phyloP scores from a whole-genome alignment of 164 flowering plant species.

The Magnolia changhungtana region DNA sequence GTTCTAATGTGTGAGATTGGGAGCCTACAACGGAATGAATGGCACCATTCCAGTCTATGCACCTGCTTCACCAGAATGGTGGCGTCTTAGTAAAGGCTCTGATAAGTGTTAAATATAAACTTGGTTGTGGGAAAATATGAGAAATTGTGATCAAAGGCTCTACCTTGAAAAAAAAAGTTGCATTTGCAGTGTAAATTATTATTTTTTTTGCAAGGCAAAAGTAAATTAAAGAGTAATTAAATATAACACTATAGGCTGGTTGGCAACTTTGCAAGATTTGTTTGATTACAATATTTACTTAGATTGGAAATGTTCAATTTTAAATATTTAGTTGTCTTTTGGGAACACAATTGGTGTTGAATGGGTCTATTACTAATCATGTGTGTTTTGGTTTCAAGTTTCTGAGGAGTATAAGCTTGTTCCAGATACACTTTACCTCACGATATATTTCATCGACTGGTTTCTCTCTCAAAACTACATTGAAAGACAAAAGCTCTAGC shows the following conservation, averaged over 20 bases:
- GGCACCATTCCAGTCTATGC: background rate
- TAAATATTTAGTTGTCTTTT: background rate
- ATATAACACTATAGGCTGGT: too few relatives aligned
- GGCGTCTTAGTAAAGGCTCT: too few relatives aligned
- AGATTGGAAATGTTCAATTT: background rate
- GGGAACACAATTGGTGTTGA: background rate
- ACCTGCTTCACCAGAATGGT: background rate
- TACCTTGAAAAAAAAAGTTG: too few relatives aligned
- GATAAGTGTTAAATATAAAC: too few relatives aligned
- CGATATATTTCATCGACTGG: constrained; percentile 73
- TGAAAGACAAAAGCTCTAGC: constrained; percentile 77
- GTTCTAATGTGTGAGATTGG: too few relatives aligned
- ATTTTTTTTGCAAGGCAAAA: too few relatives aligned
- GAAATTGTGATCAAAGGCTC: too few relatives aligned
- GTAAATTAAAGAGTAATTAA: too few relatives aligned
- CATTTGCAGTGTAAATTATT: too few relatives aligned
- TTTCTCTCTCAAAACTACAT: constrained; percentile 77
- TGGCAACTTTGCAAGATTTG: too few relatives aligned
- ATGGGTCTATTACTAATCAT: background rate
- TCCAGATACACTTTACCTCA: constrained; percentile 88
- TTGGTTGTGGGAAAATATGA: too few relatives aligned
- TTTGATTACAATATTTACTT: background rate
- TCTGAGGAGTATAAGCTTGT: constrained; percentile 86
- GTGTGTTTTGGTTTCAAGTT: constrained; percentile 21
- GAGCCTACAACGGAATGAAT: too few relatives aligned